phyloP scores from a whole-genome alignment of 805 yeast species.

The Myxozyma nipponensis region DNA sequence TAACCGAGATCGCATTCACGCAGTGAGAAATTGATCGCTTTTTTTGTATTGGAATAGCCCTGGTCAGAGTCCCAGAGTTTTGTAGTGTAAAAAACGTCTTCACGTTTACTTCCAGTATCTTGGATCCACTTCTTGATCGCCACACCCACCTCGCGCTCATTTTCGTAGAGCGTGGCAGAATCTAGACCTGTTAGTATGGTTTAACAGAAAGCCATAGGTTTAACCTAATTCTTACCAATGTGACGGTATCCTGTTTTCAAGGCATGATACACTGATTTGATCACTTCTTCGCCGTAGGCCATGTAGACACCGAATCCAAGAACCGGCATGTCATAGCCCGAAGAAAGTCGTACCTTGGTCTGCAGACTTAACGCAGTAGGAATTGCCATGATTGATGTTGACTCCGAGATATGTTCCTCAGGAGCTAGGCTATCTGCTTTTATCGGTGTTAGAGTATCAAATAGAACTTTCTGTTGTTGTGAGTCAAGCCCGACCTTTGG shows the following conservation, averaged over 20 bases:
- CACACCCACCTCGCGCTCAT: conserved; percentile 64
- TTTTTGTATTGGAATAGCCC: conserved; percentile 52
- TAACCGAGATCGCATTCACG: conserved; percentile 47
- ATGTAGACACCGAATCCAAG: conserved; percentile 86
- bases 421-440: no score
- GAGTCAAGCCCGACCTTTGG: neutral
- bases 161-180: conserved; percentile 66
- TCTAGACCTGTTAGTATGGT: conserved; percentile 53
- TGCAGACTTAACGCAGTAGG: neutral
- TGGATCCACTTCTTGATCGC: conserved; percentile 46
- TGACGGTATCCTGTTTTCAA: conserved; percentile 78
- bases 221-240: conserved; percentile 39
- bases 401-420: neutral
- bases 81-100: conserved; percentile 38
- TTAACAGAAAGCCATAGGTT: no score
- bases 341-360: conserved; percentile 29
- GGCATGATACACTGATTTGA: conserved; percentile 73
- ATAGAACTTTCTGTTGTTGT: neutral
- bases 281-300: conserved; percentile 58
- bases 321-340: conserved; percentile 68
- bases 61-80: conserved; percentile 35
- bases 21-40: conserved; percentile 58
- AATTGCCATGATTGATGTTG: neutral
- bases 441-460: neutral
- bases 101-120: conserved; percentile 39